Percentiles rank a stretch among this genome's conserved stretches.
phyloP scores from a whole-genome alignment of 345 rosid genomes.

The Draba incana region DNA sequence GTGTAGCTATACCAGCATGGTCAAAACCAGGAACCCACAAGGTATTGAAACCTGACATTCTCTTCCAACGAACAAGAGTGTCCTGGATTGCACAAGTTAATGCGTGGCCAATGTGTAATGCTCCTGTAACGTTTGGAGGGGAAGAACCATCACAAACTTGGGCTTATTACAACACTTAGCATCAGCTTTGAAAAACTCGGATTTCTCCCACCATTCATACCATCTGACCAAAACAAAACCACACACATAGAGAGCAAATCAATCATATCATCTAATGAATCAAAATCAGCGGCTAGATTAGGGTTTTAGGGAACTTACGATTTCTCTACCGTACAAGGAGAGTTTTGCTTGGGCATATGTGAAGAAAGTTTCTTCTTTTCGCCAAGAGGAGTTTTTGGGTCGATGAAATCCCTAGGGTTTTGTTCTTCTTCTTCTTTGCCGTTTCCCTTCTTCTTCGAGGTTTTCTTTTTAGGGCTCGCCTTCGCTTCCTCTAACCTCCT shows the following conservation, averaged over 20 bases:
- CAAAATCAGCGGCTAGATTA: no score
- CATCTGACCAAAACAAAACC: conserved; percentile 47
- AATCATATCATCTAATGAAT: no score
- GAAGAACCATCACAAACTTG: conserved; percentile 67
- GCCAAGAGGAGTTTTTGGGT: conserved; percentile 65
- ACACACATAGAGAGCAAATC: no score
- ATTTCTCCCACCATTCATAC: conserved; percentile 87
- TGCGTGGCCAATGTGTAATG: conserved; percentile 91
- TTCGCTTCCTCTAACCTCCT: conserved; percentile 50
- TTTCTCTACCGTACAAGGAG: conserved; percentile 67
- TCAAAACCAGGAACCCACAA: conserved; percentile 93
- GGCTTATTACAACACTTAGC: conserved; percentile 66
- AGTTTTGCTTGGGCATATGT: conserved; percentile 77
- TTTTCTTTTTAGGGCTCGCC: conserved; percentile 33
- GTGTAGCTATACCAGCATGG: conserved; percentile 94
- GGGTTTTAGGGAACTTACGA: conserved; percentile 48
- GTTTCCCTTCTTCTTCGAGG: no score
- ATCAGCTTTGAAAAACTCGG: conserved; percentile 63
- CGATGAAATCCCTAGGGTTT: conserved; percentile 45
- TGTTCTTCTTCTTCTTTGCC: no score
- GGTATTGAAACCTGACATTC: conserved; percentile 84
- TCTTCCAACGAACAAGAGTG: conserved; percentile 71
- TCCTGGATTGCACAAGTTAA: conserved; percentile 86
- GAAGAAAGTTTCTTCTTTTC: conserved; percentile 65
- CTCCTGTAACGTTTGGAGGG: conserved; percentile 97